Evolutionary conservation across 2,329 filamentous ascomycete genomes (phyloP), one percentile per base, ranked within the genome.

Genomic region (Emergomyces pasteurianus): DNA sequence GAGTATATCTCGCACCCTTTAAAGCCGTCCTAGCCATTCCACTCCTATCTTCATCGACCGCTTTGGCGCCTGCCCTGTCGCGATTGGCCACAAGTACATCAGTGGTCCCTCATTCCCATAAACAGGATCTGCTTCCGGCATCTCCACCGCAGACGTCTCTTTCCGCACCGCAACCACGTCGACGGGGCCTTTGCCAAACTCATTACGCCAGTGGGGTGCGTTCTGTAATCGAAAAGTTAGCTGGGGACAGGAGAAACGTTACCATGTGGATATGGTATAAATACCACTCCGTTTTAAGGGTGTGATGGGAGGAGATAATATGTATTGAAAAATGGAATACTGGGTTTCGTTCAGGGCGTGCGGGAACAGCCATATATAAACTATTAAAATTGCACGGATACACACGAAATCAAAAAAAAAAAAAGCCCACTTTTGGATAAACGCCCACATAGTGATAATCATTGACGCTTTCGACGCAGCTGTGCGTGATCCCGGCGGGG

Each of bases 371-470:
- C n/a, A n/a, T n/a, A n/a, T n/a, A n/a, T n/a, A n/a, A n/a, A n/a
- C n/a, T n/a, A n/a, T n/a, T n/a, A n/a, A n/a, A n/a, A 31, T 31
- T 7, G 3, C 31, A 31, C 3, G 31, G 31, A 21, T 43, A 43
- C 42, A 43, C n/a, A 23, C n/a, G n/a, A n/a, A n/a, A n/a, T n/a
- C n/a, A n/a, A n/a, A n/a, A 1, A 12, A 50, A 36, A 23, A 21
- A 38, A 38, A 31, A 3, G 3, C 54, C 21, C 64, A 73, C 72
- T 65, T 70, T 65, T 14, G 71, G 72, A 65, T 73, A 74, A 9
- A 73, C 65, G 3, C 72, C 71, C 58, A 74, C 68, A 56, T 73
- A 74, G 61, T 67, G 67, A 61, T 72, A 74, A 57, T 67, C 72
- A 5, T 59, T 58, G 38, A 64, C 67, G 43, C 67, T 71, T n/a